These are phyloP conservation scores for Vanderwaltozyma polyspora DNA, from an alignment of 805 yeast species.

Conservation along the genomic window DNA sequence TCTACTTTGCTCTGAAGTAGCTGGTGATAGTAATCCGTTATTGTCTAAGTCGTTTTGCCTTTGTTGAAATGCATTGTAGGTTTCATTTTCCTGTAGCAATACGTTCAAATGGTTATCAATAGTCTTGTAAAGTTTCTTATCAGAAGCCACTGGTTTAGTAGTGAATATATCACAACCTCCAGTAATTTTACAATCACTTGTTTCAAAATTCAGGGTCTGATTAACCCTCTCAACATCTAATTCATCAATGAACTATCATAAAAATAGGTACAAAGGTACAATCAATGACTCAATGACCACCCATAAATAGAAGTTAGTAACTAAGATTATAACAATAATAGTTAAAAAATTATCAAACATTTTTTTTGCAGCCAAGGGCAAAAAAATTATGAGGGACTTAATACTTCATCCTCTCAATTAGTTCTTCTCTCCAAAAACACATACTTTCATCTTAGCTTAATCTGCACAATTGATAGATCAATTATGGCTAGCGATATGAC, in stretches of 20 bases:
- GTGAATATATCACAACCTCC: conserved; percentile 93
- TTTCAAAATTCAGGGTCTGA: conserved; percentile 71
- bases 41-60: conserved; percentile 2
- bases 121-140: conserved; percentile 76
- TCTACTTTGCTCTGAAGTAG: conserved; percentile 6
- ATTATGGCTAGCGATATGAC: no score
- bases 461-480: no score
- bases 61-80: conserved; percentile 24
- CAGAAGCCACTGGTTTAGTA: conserved; percentile 86
- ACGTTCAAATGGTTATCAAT: conserved; percentile 70
- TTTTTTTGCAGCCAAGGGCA: no score
- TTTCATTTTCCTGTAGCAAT: conserved; percentile 30
- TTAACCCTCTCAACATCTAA: conserved; percentile 86
- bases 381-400: no score
- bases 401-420: no score
- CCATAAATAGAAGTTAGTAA: neutral
- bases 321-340: no score
- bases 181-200: conserved; percentile 60
- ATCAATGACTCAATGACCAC: neutral
- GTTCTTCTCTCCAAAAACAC: no score
- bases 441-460: no score
- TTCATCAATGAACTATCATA: conserved; percentile 59
- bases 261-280: neutral
- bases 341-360: no score
- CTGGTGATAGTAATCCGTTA: conserved; percentile 5